Conservation (phyloP, 2,329 filamentous ascomycete species). For the Neofusicoccum umdonicola region DNA sequence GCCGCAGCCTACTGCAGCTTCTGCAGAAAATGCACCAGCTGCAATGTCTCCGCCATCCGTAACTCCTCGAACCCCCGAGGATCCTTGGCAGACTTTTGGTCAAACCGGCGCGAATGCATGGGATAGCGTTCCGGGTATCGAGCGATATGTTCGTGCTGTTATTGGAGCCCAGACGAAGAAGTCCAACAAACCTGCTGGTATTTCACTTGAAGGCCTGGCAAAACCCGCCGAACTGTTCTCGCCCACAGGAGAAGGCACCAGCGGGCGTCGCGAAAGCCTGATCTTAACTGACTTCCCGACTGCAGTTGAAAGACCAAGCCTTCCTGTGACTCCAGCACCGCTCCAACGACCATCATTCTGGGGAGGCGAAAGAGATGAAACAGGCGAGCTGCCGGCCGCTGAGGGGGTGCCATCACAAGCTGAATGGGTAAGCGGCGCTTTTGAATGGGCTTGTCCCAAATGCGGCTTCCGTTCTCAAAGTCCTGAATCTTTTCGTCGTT, state of each 20-base stretch:
- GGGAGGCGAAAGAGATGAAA: conserved; percentile 58
- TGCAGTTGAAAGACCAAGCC: conserved; percentile 76
- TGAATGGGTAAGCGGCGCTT: conserved; percentile 70
- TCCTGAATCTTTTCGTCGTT: conserved; percentile 6
- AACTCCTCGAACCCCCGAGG: conserved; percentile 38
- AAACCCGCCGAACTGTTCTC: conserved; percentile 32
- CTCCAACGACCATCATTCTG: conserved; percentile 68
- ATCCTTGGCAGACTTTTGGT: conserved; percentile 72
- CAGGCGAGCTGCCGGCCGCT: conserved; percentile 66
- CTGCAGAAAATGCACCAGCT: neutral
- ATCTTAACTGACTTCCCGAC: conserved; percentile 85
- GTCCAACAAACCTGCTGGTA: conserved; percentile 37
- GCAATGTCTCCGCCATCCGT: conserved; percentile 21
- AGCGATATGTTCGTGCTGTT: conserved; percentile 77
- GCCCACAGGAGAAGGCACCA: conserved; percentile 29
- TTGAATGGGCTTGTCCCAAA: conserved; percentile 80
- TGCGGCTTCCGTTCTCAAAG: conserved; percentile 32
- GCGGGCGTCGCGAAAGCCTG: conserved; percentile 53
- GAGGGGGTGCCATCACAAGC: conserved; percentile 82
- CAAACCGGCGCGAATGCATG: conserved; percentile 73
- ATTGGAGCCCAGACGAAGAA: conserved; percentile 59
- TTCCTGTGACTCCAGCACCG: conserved; percentile 87
- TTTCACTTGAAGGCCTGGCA: conserved; percentile 30
- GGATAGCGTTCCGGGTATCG: conserved; percentile 88
- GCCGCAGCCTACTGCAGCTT: conserved; percentile 26